A percentile compares a stretch with the other conserved stretches of the same genome.
phyloP scores from a whole-genome alignment of 2,329 filamentous ascomycete species.

The Tolypocladium tundrense region DNA sequence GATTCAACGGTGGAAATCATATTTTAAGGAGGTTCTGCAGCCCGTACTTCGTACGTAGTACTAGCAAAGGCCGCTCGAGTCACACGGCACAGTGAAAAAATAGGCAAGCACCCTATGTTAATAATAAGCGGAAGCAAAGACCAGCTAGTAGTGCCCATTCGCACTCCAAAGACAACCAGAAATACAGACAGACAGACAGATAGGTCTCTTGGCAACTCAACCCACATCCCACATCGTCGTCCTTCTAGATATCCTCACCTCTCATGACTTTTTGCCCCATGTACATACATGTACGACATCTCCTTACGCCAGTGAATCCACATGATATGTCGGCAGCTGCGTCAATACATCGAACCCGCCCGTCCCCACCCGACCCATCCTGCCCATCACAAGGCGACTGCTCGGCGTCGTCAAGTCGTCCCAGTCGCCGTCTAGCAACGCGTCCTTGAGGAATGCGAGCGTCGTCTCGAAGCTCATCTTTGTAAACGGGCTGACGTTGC shows the following conservation, averaged over 20 bases:
- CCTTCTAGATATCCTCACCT: neutral
- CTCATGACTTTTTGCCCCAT: neutral
- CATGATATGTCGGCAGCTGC: slow-evolving; percentile 41
- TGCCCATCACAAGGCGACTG: slow-evolving; percentile 79
- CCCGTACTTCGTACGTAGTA: too few species aligned
- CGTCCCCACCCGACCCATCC: slow-evolving; percentile 73
- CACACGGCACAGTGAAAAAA: neutral
- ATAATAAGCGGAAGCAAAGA: neutral
- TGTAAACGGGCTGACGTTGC: slow-evolving; percentile 82
- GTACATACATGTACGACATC: neutral
- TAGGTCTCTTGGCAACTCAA: neutral
- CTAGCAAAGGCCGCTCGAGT: neutral
- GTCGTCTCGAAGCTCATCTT: slow-evolving; percentile 99
- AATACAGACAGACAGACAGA: neutral
- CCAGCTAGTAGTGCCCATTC: neutral
- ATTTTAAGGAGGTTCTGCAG: neutral
- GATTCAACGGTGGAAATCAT: neutral
- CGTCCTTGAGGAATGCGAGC: slow-evolving; percentile 84
- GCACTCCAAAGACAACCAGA: neutral
- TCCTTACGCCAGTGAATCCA: neutral
- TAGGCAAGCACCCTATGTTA: neutral
- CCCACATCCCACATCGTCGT: neutral
- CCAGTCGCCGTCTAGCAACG: slow-evolving; percentile 80
- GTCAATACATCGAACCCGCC: slow-evolving; percentile 84
- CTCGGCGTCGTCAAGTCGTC: slow-evolving; percentile 82